Conservation (phyloP, 1,284 basidiomycete genomes). For the Mycena citricolor region DNA sequence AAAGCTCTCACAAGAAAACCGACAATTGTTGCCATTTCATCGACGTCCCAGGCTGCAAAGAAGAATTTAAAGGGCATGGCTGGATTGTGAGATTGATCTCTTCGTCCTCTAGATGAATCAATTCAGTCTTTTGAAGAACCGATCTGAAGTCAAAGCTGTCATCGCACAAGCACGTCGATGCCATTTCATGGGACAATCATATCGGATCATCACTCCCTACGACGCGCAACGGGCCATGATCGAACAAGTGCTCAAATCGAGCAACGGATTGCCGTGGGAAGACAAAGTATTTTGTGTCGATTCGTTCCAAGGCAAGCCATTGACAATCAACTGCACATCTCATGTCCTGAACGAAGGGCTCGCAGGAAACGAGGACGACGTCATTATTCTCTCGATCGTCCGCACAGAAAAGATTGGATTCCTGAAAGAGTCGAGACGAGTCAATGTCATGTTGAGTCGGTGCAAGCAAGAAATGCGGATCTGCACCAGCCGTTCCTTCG, state of each 20-base stretch:
- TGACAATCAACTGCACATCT: too few relatives aligned
- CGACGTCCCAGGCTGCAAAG: conserved; percentile 37
- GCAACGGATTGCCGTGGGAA: conserved; percentile 41
- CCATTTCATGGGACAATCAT: conserved; percentile 31
- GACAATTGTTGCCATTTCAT: conserved; percentile 41
- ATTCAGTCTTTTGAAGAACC: conserved; percentile 36
- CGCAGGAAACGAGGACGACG: conserved; percentile 51
- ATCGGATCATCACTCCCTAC: conserved; percentile 57
- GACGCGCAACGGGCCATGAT: conserved; percentile 50
- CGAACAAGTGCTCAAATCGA: conserved; percentile 38
- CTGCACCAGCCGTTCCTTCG: conserved; percentile 47
- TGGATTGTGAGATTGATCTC: conserved; percentile 37
- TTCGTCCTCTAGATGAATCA: neutral
- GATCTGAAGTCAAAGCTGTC: conserved; percentile 36
- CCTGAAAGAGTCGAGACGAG: conserved; percentile 44
- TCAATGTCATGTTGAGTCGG: conserved; percentile 69
- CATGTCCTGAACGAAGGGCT: too few relatives aligned
- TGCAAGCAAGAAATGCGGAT: conserved; percentile 60
- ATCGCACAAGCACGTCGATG: conserved; percentile 37
- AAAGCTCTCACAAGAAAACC: conserved; percentile 9
- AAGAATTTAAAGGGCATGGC: conserved; percentile 34
- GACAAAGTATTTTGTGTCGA: conserved; percentile 58
- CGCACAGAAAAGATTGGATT: conserved; percentile 49
- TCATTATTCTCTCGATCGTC: conserved; percentile 63
- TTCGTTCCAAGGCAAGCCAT: conserved; percentile 47